Evolutionary conservation across 257 asterid genomes (phyloP), one percentile per base, ranked within the genome.

Genomic region (Perilla frutescens): DNA sequence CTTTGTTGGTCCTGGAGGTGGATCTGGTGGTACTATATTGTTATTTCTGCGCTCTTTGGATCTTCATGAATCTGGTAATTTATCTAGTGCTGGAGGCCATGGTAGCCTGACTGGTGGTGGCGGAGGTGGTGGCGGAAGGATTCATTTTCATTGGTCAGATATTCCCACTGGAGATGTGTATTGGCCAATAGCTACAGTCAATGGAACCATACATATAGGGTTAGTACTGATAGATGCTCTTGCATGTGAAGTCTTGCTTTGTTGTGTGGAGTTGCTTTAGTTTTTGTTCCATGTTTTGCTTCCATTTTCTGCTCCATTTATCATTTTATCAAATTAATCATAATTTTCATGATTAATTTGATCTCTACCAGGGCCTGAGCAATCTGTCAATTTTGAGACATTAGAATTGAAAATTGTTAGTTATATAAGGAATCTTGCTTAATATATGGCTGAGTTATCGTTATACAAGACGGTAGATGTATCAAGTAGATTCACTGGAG

Each of bases 61-160:
- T 72, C 87, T 95, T 70, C 81, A 83, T 55, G 85, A 67, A 32
- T 75, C 87, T 76, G 97, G 97, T 53, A 81, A 68, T 79, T 75
- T 95, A 72, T 89, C 99, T 71, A 90, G 92, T 83, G 83, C 71
- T 77, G 99, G 99, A 60, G 99, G 99, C 56, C 78, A 80, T 62
- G 96, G 97, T 77, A 86, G 92, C 81, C 79, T 77, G 68, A 57
- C 75, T 66, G 95, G 96, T 48, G 93, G 92, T 29, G 97, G 98
- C 2, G 99, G 98, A 1, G 99, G 99, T 3, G 99, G 99, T 45
- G 99, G 99, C 70, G 99, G 99, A 72, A 91, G 99, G 84, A 88
- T 95, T 68, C 98, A 95, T 84, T 89, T 95, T 53, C 96, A 95
- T 62, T 95, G 99, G 99, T 84, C 98, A 3, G 94, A 90, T 78